Percentiles rank a stretch among this genome's conserved stretches.
These are phyloP conservation scores for Mediolabrus comicus DNA, from an alignment of 108 stramenopile genomes.

Conservation along the genomic window DNA sequence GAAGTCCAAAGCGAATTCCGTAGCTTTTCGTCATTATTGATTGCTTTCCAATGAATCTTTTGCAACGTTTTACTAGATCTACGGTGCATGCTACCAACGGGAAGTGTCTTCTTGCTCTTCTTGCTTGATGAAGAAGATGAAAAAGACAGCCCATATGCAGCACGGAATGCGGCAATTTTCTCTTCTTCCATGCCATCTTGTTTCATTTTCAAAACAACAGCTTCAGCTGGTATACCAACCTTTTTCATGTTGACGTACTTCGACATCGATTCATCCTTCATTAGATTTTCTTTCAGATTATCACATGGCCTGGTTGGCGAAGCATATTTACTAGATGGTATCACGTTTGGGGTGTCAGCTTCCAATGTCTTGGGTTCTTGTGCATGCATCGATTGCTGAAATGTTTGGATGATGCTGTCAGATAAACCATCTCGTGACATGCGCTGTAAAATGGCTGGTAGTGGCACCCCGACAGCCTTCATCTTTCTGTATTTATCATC, in stretches of 20 bases:
- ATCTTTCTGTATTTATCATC: conserved; percentile 34
- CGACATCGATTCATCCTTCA: conserved; percentile 19
- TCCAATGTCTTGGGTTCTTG: background rate
- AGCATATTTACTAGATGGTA: background rate
- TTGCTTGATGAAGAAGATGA: background rate
- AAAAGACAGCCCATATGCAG: conserved; percentile 34
- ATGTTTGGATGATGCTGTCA: background rate
- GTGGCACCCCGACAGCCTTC: conserved; percentile 36
- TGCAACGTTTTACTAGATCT: conserved; percentile 40
- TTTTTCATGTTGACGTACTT: conserved; percentile 40
- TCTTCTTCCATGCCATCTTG: conserved; percentile 36
- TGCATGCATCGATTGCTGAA: background rate
- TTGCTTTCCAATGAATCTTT: conserved; percentile 44
- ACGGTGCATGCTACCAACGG: conserved; percentile 7
- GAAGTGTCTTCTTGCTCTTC: background rate
- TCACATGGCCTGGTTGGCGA: background rate
- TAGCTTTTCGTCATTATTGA: conserved; percentile 35
- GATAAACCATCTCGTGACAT: conserved; percentile 30
- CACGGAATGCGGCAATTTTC: conserved; percentile 29
- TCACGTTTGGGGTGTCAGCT: background rate
- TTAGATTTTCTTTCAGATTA: conserved; percentile 17
- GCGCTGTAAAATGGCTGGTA: conserved; percentile 30
- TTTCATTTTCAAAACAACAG: conserved; percentile 37
- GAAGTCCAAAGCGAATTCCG: conserved; percentile 43
- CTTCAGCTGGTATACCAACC: conserved; percentile 32